Base-by-base conservation (phyloP, 768 basidiomycete species). In the Amanita rimosa region DNA sequence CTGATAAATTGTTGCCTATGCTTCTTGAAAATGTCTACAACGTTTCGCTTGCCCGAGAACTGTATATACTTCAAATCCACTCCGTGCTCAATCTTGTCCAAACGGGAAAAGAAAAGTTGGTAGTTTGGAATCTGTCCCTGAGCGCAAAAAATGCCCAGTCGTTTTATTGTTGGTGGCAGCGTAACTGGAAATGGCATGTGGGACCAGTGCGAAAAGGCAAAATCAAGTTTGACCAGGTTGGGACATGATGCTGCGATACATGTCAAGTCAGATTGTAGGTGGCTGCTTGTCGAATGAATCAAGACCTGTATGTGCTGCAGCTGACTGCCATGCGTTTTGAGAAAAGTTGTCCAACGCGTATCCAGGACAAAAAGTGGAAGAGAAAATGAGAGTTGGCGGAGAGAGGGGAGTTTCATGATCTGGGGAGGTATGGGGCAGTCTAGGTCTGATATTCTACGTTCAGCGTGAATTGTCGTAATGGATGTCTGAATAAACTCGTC, bases 1-100 rank as follows among this genome's bases (percentile, higher is more conserved):
- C 6, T 8, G 16, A 40, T 7, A 10, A 49, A 49, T 34, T 49
- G 48, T 35, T 27, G 48, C 17, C 2, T 11, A 49, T 49, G 48
- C 48, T 49, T 49, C n/a, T 16, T 21, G 22, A 43, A 35, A 3
- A 49, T 41, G 22, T 49, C 48, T 11, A 21, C 17, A 31, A 43
- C 48, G 11, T 49, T 49, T 7, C 34, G 48, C 11, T 49, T 49
- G 24, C 41, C 41, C 40, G 27, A 36, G 29, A 49, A 43, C 19
- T 49, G 48, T 22, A 49, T 43, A 26, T n/a, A 19, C 14, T 34
- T 7, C n/a, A 49, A 36, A 14, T 41, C 13, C 3, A 19, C 21
- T 4, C 40, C 31, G 6, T 21, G 26, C 27, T 42, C 13, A 16
- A 43, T 24, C 31, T 26, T 43, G 33, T 49, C 41, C 24, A 49